phyloP scores from a whole-genome alignment of 2,329 filamentous ascomycete species.

The Claviceps sp. region DNA sequence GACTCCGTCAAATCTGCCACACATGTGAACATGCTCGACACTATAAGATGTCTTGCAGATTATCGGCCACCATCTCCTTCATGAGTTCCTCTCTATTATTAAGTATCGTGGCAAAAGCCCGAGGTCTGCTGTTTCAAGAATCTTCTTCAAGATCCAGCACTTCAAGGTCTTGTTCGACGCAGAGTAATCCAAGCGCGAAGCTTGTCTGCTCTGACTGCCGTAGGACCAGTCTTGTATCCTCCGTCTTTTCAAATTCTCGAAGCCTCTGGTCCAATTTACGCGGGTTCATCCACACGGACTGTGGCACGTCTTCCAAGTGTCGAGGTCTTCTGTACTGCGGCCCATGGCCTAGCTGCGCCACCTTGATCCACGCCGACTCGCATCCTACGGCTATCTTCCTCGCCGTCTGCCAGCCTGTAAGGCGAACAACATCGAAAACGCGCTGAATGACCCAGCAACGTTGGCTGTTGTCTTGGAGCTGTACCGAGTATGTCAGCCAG shows the following conservation, averaged over 20 bases:
- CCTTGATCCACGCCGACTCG: conserved; percentile 71
- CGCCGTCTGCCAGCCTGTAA: conserved; percentile 82
- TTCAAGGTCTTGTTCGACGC: conserved; percentile 63
- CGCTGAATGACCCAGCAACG: conserved; percentile 65
- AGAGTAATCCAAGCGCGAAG: conserved; percentile 67
- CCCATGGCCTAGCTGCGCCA: conserved; percentile 58
- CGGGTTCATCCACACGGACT: conserved; percentile 34
- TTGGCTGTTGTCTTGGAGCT: conserved; percentile 47
- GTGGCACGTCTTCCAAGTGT: conserved; percentile 22
- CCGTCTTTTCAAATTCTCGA: conserved; percentile 29
- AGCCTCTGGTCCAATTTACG: conserved; percentile 39
- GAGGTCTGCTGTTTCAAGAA: conserved; percentile 5
- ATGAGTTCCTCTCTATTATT: not conserved
- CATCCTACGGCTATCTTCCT: conserved; percentile 71
- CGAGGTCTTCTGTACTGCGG: conserved; percentile 52
- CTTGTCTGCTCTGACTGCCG: conserved; percentile 50
- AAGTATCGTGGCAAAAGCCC: not conserved
- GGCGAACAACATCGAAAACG: conserved; percentile 59
- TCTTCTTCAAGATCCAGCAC: conserved; percentile 41
- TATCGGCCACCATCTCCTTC: not conserved
- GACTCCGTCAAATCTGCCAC: not conserved
- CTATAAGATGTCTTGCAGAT: not conserved
- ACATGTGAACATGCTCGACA: not conserved
- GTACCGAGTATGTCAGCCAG: not conserved
- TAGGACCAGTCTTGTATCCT: conserved; percentile 40